Evolutionary conservation across 768 basidiomycete species (phyloP), one percentile per base, ranked within the genome.

Genomic region (Phaffia tasmanica): DNA sequence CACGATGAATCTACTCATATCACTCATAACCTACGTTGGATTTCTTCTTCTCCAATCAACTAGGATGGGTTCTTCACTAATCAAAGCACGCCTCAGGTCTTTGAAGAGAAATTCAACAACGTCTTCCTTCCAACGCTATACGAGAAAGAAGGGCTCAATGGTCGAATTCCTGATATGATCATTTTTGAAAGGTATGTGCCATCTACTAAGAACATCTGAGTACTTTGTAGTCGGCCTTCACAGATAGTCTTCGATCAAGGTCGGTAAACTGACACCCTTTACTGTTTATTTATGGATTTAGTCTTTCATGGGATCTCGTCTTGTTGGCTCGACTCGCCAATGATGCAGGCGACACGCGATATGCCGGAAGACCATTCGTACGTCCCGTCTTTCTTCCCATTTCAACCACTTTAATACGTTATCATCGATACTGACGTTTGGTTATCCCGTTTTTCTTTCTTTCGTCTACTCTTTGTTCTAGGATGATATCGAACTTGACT

Each of bases 301-400:
- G 66, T 14, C 48, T 67, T 1, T 67, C 66, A 1, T 67, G 66
- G 66, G 66, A 67, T 23, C 66, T 67, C 30, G 66, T 67, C 11
- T 21, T 63, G 8, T 23, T 67, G 29, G 27, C 35, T 29, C 27
- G 51, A 11, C 54, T 67, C 19, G 60, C 61, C 18, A 18, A 57
- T 2, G 30, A 32, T 25, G 48, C 29, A 30, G 60, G 61, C 19
- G 66, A 67, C 27, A 19, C 2, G 21, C 46, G 66, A 2, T 57
- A 57, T 51, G 35, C 50, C 29, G 66, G 66, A 21, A 55, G 66
- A 57, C 66, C 66, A n/a, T n/a, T 67, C 3, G 35, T 42, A 42
- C 35, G 35, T 11, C 11, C 35, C 35, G 6, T 11, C 11, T 42
- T 42, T 4, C 35, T 11, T 42, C 11, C 6, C 35, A 5, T 11